Base-by-base conservation (phyloP, 2,329 filamentous ascomycete species). In the Neurospora sp. region DNA sequence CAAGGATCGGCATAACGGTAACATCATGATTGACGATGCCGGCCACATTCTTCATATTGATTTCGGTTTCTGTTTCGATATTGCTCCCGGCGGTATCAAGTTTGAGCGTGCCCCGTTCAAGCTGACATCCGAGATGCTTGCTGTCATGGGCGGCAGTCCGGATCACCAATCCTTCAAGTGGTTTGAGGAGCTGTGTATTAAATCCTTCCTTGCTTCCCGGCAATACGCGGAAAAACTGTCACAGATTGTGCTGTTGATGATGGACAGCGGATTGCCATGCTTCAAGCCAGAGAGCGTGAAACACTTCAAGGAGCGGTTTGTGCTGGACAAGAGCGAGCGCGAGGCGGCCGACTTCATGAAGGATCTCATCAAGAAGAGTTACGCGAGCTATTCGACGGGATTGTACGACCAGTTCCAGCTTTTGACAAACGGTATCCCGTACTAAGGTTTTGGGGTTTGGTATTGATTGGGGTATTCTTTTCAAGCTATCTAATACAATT, bases 21-120 rank as follows among this genome's bases (percentile, higher is more conserved):
- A 99, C 84, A 99, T 99, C 84, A 99, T 99, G 96, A 90, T 99
- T 73, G 95, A 99, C 79, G 95, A 97, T 77, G 92, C 91, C 0
- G 96, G 96, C 4, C 96, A 99, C 81, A 97, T 99, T 77, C 87
- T 99, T 69, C 96, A 99, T 83, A 98, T 99, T 75, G 96, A 99
- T 80, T 99, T 99, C 78, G 96, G 96, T 10, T 99, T 99, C 86
- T 98, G 95, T 82, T 99, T 99, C 81, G 96, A 99, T 78, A 98
- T 99, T 75, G 96, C 94, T 1, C 96, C 96, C 0, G 96, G 96
- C 67, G 96, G 96, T 71, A 93, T 99, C 77, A 95, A 94, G 76
- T 99, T 99, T 78, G 96, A 99, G 84, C 91, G 96, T 33, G 96
- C 96, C 0, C 96, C 96, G 0, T 99, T 99, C 86, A 99, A 99